A percentile compares a stretch with the other conserved stretches of the same genome.
Evolutionary conservation across 2,329 filamentous ascomycete genomes (phyloP).

Genomic region (Fusarium albidum): DNA sequence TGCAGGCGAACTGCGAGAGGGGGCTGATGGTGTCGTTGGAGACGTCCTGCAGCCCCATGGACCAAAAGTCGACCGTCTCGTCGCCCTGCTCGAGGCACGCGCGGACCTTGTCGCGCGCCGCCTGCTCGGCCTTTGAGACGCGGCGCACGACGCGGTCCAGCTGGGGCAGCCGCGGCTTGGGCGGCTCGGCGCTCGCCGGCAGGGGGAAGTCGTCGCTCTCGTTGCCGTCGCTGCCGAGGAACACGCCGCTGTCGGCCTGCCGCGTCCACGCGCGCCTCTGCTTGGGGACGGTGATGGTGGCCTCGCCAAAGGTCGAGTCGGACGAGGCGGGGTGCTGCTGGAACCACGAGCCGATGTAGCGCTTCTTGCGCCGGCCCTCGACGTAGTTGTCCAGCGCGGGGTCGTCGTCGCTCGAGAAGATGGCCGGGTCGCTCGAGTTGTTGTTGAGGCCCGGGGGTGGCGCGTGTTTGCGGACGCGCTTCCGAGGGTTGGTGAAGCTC

Average conservation of each 20-base stretch:
- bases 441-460: slow-evolving; percentile 58
- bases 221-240: slow-evolving; percentile 67
- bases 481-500: slow-evolving; percentile 50
- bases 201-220: slow-evolving; percentile 52
- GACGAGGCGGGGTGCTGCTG: slow-evolving; percentile 63
- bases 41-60: slow-evolving; percentile 59
- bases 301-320: slow-evolving; percentile 56
- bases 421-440: slow-evolving; percentile 74
- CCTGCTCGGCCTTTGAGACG: slow-evolving; percentile 52
- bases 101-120: slow-evolving; percentile 57
- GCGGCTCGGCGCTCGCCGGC: slow-evolving; percentile 43
- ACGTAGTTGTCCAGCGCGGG: slow-evolving; percentile 71
- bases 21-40: slow-evolving; percentile 65
- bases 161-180: slow-evolving; percentile 49
- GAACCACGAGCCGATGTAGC: slow-evolving; percentile 74
- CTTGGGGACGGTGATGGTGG: slow-evolving; percentile 44
- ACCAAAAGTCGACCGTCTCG: slow-evolving; percentile 70
- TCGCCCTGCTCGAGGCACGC: slow-evolving; percentile 64
- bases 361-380: slow-evolving; percentile 65
- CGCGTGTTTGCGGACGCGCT: slow-evolving; percentile 48
- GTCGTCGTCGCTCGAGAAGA: slow-evolving; percentile 79
- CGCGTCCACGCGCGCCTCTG: slow-evolving; percentile 63
- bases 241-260: slow-evolving; percentile 75
- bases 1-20: slow-evolving; percentile 61
- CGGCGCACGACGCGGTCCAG: slow-evolving; percentile 43